A percentile compares a stretch with the other conserved stretches of the same genome.
Conservation (phyloP, 345 rosid species). For the Schrenkiella parvula region DNA sequence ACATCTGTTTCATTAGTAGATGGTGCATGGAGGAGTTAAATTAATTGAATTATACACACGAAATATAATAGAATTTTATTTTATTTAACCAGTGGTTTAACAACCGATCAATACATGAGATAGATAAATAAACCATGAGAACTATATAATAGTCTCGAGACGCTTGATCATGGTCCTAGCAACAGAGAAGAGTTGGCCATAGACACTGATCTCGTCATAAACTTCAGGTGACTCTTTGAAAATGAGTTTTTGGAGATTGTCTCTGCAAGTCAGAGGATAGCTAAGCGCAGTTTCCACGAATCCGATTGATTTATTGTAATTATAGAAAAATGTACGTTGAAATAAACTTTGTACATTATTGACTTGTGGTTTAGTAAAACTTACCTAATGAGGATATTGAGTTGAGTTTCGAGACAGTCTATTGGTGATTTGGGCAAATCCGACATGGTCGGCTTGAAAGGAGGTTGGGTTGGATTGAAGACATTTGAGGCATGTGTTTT, state of each 20-base stretch:
- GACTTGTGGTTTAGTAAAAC: not conserved
- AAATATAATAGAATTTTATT: not conserved
- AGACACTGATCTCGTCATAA: not conserved
- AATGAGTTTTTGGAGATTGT: not conserved
- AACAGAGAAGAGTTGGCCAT: not conserved
- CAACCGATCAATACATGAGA: not conserved
- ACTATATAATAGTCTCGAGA: not conserved
- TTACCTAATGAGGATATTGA: not conserved
- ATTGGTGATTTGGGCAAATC: not conserved
- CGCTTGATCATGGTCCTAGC: not conserved
- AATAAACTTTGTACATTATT: not conserved
- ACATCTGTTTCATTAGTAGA: too few relatives aligned
- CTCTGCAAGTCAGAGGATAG: not conserved
- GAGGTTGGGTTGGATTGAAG: not conserved
- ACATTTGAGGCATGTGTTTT: not conserved
- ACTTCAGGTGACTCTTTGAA: not conserved
- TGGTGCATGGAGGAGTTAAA: too few relatives aligned
- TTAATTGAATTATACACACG: too few relatives aligned
- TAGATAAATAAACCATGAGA: not conserved
- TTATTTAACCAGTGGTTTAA: not conserved
- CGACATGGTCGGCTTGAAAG: not conserved
- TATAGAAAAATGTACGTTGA: not conserved
- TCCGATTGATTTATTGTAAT: not conserved
- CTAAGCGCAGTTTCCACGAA: not conserved
- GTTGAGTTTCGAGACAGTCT: not conserved